These are phyloP conservation scores for Rubia yunnanensis DNA, from an alignment of 257 asterid genomes.

Conservation along the genomic window DNA sequence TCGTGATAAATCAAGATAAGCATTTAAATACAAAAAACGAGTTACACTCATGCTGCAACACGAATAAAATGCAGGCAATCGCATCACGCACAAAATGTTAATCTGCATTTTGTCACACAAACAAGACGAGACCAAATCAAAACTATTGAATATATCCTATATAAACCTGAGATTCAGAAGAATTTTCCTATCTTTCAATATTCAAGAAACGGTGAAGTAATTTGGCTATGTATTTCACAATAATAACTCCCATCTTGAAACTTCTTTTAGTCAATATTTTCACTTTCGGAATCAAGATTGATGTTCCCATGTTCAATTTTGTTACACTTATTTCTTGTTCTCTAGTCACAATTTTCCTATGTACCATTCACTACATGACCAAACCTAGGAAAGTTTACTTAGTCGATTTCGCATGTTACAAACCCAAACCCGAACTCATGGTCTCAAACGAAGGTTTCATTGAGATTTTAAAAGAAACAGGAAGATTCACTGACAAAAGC, in stretches of 20 bases:
- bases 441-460: constrained; percentile 7
- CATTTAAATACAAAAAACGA: too few relatives aligned
- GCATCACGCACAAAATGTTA: too few relatives aligned
- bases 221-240: too few relatives aligned
- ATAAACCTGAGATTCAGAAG: too few relatives aligned
- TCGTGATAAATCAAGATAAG: too few relatives aligned
- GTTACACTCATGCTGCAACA: too few relatives aligned
- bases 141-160: too few relatives aligned
- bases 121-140: too few relatives aligned
- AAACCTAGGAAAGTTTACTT: constrained; percentile 29
- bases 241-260: neutral
- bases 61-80: too few relatives aligned
- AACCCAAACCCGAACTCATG: constrained; percentile 23
- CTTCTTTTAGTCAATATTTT: constrained; percentile 15
- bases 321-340: constrained; percentile 4
- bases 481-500: constrained; percentile 11
- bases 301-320: constrained; percentile 17
- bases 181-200: too few relatives aligned
- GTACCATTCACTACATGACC: constrained; percentile 11
- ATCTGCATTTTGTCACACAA: too few relatives aligned
- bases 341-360: constrained; percentile 14
- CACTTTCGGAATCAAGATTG: constrained; percentile 10
- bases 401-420: constrained; percentile 31
- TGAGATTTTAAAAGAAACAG: constrained; percentile 3
- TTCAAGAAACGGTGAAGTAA: too few relatives aligned